Evolutionary conservation across 768 basidiomycete species (phyloP).

Genomic region (Boletus edulis): DNA sequence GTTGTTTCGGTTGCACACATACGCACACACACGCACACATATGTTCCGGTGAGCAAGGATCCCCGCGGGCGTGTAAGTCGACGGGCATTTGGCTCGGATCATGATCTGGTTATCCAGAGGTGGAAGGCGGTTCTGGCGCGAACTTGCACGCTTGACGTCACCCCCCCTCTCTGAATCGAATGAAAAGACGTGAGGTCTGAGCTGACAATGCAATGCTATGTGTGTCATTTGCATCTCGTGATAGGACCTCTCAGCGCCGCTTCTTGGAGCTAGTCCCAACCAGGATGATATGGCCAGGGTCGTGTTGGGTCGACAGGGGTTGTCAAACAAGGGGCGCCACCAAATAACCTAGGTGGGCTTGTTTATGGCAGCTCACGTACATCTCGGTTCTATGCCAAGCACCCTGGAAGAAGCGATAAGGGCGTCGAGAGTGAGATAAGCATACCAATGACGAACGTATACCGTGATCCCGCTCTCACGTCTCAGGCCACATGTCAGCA

Average conservation of each 20-base stretch:
- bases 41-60: conserved; percentile 3
- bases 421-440: neutral
- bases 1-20: neutral
- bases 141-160: neutral
- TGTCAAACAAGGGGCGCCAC: too few relatives aligned
- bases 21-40: too few relatives aligned
- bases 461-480: conserved; percentile 8
- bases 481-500: neutral
- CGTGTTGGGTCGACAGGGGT: too few relatives aligned
- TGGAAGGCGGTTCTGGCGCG: too few relatives aligned
- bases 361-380: neutral
- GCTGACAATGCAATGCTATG: too few relatives aligned
- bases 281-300: neutral
- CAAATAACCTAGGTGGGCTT: too few relatives aligned
- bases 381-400: neutral
- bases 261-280: neutral
- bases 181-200: too few relatives aligned
- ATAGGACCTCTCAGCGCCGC: neutral
- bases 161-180: neutral
- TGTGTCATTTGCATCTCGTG: too few relatives aligned
- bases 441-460: neutral
- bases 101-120: too few relatives aligned
- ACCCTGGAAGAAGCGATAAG: neutral
- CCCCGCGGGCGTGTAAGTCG: neutral
- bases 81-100: too few relatives aligned